Evolutionary conservation across 768 basidiomycete species (phyloP), one percentile per base, ranked within the genome.

Genomic region (Pleurotus tuber-regium): DNA sequence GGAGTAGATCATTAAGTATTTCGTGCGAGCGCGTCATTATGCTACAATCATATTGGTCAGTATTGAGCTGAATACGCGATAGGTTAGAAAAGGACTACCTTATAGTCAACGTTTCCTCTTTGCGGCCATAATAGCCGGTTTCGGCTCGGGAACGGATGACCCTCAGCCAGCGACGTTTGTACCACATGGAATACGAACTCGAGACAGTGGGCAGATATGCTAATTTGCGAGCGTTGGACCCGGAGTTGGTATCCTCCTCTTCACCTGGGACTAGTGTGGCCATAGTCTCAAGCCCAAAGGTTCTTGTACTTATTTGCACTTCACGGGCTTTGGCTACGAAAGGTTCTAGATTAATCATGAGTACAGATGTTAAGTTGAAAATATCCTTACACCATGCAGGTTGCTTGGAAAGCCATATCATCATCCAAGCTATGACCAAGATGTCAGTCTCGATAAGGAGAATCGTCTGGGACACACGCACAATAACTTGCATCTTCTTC

Each of bases 391-490:
- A 66, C 83, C 83, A 87, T n/a, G 76, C 69, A 16, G 81, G 75
- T 35, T 82, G 80, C 46, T 74, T 72, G 3, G 83, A 80, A 0
- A 89, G 64, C 86, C 87, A 89, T 33, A 75, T 66, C 75, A 87
- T 77, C 59, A 89, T 73, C 87, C 87, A 89, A 31, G 76, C 85
- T 87, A 51, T 23, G 31, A n/a, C n/a, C n/a, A n/a, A n/a, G n/a
- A n/a, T n/a, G n/a, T n/a, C n/a, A n/a, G n/a, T n/a, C n/a, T n/a
- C n/a, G n/a, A n/a, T n/a, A n/a, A n/a, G n/a, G n/a, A n/a, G n/a
- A n/a, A n/a, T n/a, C n/a, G n/a, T n/a, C n/a, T n/a, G n/a, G n/a
- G n/a, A n/a, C n/a, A 2, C 18, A 56, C 82, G 8, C 58, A 85
- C 86, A 64, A 57, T 75, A 86, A 51, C 77, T 72, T n/a, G 60